A percentile compares a stretch with the other conserved stretches of the same genome.
Evolutionary conservation across 2,329 filamentous ascomycete species (phyloP).

Genomic region (Tothia fuscella): DNA sequence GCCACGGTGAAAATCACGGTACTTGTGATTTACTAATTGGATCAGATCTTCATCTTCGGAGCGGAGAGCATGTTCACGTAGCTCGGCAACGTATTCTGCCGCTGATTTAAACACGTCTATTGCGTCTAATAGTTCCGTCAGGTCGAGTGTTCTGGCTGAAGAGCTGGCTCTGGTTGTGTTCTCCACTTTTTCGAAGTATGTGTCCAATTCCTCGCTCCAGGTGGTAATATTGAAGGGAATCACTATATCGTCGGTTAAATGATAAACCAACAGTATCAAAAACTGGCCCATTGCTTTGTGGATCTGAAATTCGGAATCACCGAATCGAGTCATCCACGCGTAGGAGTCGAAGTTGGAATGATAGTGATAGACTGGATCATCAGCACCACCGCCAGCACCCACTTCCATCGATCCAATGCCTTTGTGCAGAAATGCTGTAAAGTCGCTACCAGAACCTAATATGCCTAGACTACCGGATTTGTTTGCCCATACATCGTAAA

Average conservation of each 20-base stretch:
- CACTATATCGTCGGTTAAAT: slow-evolving; percentile 26
- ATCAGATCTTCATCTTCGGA: slow-evolving; percentile 20
- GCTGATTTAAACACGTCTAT: slow-evolving; percentile 25
- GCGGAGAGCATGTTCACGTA: too few species aligned
- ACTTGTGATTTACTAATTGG: slow-evolving; percentile 31
- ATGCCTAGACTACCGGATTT: slow-evolving; percentile 28
- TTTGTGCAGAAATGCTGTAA: slow-evolving; percentile 34
- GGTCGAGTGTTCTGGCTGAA: slow-evolving; percentile 16
- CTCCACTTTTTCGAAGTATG: slow-evolving; percentile 23
- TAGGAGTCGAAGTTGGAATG: slow-evolving; percentile 37
- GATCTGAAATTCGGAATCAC: slow-evolving; percentile 38
- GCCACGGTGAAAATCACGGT: slow-evolving; percentile 33
- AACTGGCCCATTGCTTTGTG: slow-evolving; percentile 40
- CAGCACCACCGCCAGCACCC: slow-evolving; percentile 25
- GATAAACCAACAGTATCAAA: slow-evolving; percentile 31
- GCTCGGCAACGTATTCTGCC: slow-evolving; percentile 20
- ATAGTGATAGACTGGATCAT: slow-evolving; percentile 35
- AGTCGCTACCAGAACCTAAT: slow-evolving; percentile 35
- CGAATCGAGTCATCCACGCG: slow-evolving; percentile 40
- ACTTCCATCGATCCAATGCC: slow-evolving; percentile 32
- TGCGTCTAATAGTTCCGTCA: slow-evolving; percentile 21
- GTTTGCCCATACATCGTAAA: slow-evolving; percentile 34
- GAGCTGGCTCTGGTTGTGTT: slow-evolving; percentile 13
- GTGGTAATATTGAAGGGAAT: slow-evolving; percentile 28
- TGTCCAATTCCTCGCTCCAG: slow-evolving; percentile 26